Evolutionary conservation across 1,284 basidiomycete genomes (phyloP).

Genomic region (Somion occarium): DNA sequence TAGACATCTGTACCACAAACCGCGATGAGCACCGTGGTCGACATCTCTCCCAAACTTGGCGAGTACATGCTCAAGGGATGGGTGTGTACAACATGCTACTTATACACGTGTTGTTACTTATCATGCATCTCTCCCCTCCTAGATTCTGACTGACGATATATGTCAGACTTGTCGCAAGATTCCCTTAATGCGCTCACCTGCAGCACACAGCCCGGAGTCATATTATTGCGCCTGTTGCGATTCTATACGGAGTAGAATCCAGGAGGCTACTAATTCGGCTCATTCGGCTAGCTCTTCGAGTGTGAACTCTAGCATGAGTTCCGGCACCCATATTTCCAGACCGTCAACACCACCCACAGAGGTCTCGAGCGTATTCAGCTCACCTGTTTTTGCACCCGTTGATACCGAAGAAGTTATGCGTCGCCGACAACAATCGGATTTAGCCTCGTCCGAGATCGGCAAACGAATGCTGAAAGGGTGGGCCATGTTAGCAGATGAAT

Average conservation of each 20-base stretch:
- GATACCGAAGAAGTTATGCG: slow-evolving; percentile 61
- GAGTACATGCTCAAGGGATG: slow-evolving; percentile 76
- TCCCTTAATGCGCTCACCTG: slow-evolving; percentile 67
- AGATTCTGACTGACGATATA: slow-evolving; percentile 64
- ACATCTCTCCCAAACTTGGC: slow-evolving; percentile 57
- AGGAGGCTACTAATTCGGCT: background rate
- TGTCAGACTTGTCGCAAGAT: slow-evolving; percentile 57
- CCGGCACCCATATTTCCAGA: slow-evolving; percentile 47
- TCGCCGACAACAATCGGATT: slow-evolving; percentile 75
- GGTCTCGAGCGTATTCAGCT: slow-evolving; percentile 52
- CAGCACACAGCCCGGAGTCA: slow-evolving; percentile 30
- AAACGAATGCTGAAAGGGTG: slow-evolving; percentile 72
- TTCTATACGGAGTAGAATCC: slow-evolving; percentile 20
- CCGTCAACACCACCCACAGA: slow-evolving; percentile 74
- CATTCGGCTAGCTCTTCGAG: slow-evolving; percentile 11
- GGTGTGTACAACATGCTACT: slow-evolving; percentile 33
- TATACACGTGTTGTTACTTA: too few species aligned
- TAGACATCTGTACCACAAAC: background rate
- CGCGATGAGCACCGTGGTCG: slow-evolving; percentile 46
- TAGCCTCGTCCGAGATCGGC: slow-evolving; percentile 73
- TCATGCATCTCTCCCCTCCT: slow-evolving; percentile 53
- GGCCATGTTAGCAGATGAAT: slow-evolving; percentile 83
- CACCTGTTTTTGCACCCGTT: slow-evolving; percentile 54
- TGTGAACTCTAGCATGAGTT: slow-evolving; percentile 33
- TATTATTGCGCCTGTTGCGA: slow-evolving; percentile 65